Evolutionary conservation across 192 early-diverging fungal species (phyloP), one percentile per base, ranked within the genome.

Genomic region (Glomus cerebriforme): DNA sequence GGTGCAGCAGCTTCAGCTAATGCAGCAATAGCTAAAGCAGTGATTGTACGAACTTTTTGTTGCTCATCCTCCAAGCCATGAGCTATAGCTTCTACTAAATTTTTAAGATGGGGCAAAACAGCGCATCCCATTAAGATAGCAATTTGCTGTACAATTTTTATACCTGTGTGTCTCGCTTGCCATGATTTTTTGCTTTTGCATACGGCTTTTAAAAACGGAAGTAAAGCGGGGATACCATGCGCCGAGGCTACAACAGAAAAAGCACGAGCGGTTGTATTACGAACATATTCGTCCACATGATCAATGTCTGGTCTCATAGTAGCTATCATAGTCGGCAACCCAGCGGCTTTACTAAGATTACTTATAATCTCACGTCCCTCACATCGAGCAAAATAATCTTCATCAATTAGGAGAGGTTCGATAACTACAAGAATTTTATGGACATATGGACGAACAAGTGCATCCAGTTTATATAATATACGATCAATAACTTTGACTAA

Each of bases 391-490:
- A 97, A 99, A 79, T 98, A 97, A 85, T 99, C 97, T 81, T 94
- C 94, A 77, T 99, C 97, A 80, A 99, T 98, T 68, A 99, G 84
- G 79, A 99, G 86, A 0, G 98, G 98, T 86, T 99, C 96, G 77
- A 99, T 97, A 0, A 99, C 97, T 10, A 98, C 96, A n/a, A 99
- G 91, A 73, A 99, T 98, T 83, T 97, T 96, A 90, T 98, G 98
- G 27, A 97, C 97, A 80, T 90, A 98, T 7, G 97, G 97, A 22
- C 97, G 93, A 7, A 97, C 98, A 45, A 97, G 89, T 68, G 96
- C 97, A 81, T 98, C 98, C 67, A 99, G 84, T 80, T 98, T 96
- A 87, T 96, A 95, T 78, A 99, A 83, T 72, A 96, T 93, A 75
- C 98, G 93, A 83, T 99, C 98, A 80, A 99, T 95, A 80, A 98